Conservation (phyloP, 768 basidiomycete genomes). For the Pulveroboletus sp. region DNA sequence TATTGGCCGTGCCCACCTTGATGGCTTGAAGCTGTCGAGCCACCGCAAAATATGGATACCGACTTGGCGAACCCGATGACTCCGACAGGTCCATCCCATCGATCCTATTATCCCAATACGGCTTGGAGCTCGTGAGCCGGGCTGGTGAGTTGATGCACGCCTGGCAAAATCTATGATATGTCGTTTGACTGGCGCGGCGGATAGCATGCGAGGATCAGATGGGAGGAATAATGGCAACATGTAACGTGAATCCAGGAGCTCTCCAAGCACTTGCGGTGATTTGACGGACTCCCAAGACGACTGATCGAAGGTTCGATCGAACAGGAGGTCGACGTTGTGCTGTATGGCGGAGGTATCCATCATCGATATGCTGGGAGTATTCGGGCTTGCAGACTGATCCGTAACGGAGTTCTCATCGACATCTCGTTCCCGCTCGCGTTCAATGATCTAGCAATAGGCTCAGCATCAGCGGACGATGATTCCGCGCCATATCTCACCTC, state of each 20-base stretch:
- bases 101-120: constrained; percentile 38
- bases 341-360: constrained; percentile 38
- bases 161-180: constrained; percentile 17
- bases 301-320: constrained; percentile 63
- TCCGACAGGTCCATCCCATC: constrained; percentile 57
- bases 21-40: constrained; percentile 61
- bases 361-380: constrained; percentile 29
- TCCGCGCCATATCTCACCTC: constrained; percentile 49
- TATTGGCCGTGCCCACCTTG: constrained; percentile 50
- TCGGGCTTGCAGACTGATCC: constrained; percentile 38
- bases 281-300: constrained; percentile 74
- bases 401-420: constrained; percentile 29
- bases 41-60: constrained; percentile 58
- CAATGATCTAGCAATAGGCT: constrained; percentile 47
- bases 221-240: constrained; percentile 91
- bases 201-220: constrained; percentile 71
- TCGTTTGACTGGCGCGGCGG: constrained; percentile 56
- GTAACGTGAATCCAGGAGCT: constrained; percentile 85
- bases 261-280: constrained; percentile 80
- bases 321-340: constrained; percentile 72
- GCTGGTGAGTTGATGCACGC: constrained; percentile 16
- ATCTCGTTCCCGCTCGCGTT: constrained; percentile 49
- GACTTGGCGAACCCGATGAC: constrained; percentile 58
- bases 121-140: constrained; percentile 37
- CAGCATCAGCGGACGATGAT: neutral